A percentile compares a stretch with the other conserved stretches of the same genome.
phyloP scores from a whole-genome alignment of 2,329 filamentous ascomycete genomes.

The Pseudogymnoascus sp. region DNA sequence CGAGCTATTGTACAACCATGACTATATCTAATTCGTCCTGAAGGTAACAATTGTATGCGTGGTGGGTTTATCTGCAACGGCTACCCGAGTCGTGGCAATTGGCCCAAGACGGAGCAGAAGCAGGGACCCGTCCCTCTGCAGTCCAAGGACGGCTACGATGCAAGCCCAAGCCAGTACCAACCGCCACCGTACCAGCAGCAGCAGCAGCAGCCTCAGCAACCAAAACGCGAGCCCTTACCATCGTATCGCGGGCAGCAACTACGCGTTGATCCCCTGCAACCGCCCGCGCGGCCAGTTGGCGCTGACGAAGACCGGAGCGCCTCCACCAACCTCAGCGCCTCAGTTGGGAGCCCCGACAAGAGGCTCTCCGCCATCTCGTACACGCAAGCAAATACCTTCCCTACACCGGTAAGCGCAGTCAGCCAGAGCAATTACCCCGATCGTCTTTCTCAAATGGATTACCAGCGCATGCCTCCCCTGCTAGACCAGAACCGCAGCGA shows the following conservation, averaged over 20 bases:
- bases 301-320: slow-evolving; percentile 54
- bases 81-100: slow-evolving; percentile 71
- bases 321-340: slow-evolving; percentile 51
- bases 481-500: slow-evolving; percentile 52
- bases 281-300: slow-evolving; percentile 39
- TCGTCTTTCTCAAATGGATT: slow-evolving; percentile 42
- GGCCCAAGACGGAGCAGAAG: slow-evolving; percentile 68
- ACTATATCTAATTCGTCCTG: slow-evolving; percentile 12
- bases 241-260: slow-evolving; percentile 54
- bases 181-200: slow-evolving; percentile 24
- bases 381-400: slow-evolving; percentile 46
- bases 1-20: slow-evolving; percentile 14
- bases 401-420: slow-evolving; percentile 54
- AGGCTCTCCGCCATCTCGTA: slow-evolving; percentile 51
- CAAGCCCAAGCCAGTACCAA: slow-evolving; percentile 48
- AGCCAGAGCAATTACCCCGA: slow-evolving; percentile 29
- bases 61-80: slow-evolving; percentile 88
- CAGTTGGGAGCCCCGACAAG: slow-evolving; percentile 50
- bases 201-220: slow-evolving; percentile 15
- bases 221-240: slow-evolving; percentile 48
- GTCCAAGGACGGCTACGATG: slow-evolving; percentile 62
- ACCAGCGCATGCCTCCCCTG: slow-evolving; percentile 51
- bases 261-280: slow-evolving; percentile 55
- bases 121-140: slow-evolving; percentile 66
- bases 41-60: slow-evolving; percentile 81